Evolutionary conservation across 1,139 yeast genomes (phyloP).

Genomic region (Pneumocystis oryctolagi): DNA sequence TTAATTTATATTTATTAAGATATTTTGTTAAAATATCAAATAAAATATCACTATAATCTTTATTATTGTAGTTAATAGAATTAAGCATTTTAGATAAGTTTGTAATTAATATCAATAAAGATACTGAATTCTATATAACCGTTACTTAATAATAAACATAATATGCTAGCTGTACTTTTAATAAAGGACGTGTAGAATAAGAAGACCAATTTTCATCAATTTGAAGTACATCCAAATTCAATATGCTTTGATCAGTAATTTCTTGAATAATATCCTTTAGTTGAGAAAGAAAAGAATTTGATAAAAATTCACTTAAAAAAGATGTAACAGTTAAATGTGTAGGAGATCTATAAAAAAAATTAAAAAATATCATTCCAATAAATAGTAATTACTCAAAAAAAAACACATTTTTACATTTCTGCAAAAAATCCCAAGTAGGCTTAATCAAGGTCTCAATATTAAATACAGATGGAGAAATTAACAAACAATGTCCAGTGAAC

Average conservation of each 20-base stretch:
- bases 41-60: conserved; percentile 6
- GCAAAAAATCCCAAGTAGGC: conserved; percentile 8
- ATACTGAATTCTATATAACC: background rate
- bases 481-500: background rate
- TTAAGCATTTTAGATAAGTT: conserved; percentile 3
- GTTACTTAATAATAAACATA: background rate
- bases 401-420: conserved; percentile 4
- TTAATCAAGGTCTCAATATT: conserved; percentile 8
- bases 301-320: conserved; percentile 8
- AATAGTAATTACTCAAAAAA: background rate
- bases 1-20: conserved; percentile 1
- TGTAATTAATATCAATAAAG: background rate
- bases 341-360: background rate
- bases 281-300: conserved; percentile 4
- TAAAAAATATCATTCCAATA: background rate
- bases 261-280: conserved; percentile 5
- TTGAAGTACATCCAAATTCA: background rate
- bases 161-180: background rate
- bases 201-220: conserved; percentile 1
- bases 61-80: conserved; percentile 2
- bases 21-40: conserved; percentile 5
- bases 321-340: background rate
- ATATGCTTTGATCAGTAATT: conserved; percentile 1
- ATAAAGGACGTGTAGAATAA: background rate
- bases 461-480: conserved; percentile 6